Evolutionary conservation across 768 basidiomycete genomes (phyloP), one percentile per base, ranked within the genome.

Genomic region (Crepidotus variabilis): DNA sequence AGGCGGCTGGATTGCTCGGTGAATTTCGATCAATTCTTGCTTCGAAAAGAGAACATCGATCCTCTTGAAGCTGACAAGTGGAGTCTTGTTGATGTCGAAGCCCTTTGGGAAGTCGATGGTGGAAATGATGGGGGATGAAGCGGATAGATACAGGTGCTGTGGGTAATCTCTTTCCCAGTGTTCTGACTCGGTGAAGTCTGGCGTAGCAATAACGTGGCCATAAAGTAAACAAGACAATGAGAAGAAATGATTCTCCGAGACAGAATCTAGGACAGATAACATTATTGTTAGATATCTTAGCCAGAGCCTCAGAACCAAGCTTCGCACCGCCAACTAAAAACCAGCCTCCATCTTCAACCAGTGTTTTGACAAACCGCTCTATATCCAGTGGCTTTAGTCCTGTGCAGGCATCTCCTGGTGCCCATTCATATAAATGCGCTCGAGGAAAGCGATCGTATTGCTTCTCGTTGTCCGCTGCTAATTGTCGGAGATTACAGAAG

Each of bases 181-280:
- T 0, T 76, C 71, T 55, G 78, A 78, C 32, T 72, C 72, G 43
- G 73, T 78, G 59, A 86, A 87, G 60, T 83, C 76, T 0, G 87
- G 87, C 2, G 81, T 84, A 1, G 86, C 86, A 33, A 76, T 75
- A 35, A 88, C 86, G 62, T 88, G 84, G 0, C 86, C 85, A 66
- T 81, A 83, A 2, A 88, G 75, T 36, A 80, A 60, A 62, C 87
- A 88, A 0, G 86, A 87, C 0, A 88, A 65, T 4, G 87, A 87
- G 67, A 87, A 88, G 73, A 88, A 88, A 66, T 88, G 86, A 59
- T 83, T 84, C 64, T 89, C 87, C 1, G 83, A 81, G 14, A 87
- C 82, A 0, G 86, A 87, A 63, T 89, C 86, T 84, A 57, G 24
- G 54, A 20, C 2, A 14, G 10, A 28, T 28, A 3, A 28, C 3